A percentile compares a stretch with the other conserved stretches of the same genome.
These are phyloP conservation scores for Yarrowia divulgata DNA, from an alignment of 805 yeast species.

Conservation along the genomic window DNA sequence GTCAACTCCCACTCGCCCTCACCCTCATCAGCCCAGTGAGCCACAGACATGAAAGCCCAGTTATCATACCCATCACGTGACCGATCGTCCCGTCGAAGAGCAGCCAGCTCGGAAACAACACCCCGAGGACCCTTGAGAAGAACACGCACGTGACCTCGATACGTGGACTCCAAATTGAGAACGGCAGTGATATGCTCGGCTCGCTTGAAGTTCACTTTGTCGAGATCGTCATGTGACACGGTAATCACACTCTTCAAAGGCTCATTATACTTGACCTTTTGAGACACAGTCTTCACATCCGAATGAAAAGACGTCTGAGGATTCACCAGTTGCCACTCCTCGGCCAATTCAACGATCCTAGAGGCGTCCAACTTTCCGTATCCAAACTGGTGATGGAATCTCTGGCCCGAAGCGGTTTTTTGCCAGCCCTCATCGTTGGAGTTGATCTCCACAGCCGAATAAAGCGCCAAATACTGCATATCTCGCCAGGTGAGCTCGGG, in stretches of 20 bases:
- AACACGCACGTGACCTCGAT: slow-evolving; percentile 74
- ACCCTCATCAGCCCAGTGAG: slow-evolving; percentile 92
- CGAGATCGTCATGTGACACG: slow-evolving; percentile 59
- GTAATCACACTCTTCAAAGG: slow-evolving; percentile 47
- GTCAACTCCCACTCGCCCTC: slow-evolving; percentile 82
- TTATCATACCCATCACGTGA: slow-evolving; percentile 65
- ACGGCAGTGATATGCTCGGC: slow-evolving; percentile 88
- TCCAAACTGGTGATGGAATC: slow-evolving; percentile 86
- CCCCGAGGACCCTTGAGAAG: slow-evolving; percentile 79
- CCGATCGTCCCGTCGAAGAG: slow-evolving; percentile 65
- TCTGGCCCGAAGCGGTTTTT: slow-evolving; percentile 66
- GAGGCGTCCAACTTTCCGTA: slow-evolving; percentile 91
- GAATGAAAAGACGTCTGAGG: slow-evolving; percentile 86
- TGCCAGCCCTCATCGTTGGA: slow-evolving; percentile 77
- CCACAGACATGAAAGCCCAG: slow-evolving; percentile 98
- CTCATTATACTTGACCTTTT: slow-evolving; percentile 43
- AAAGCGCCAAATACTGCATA: slow-evolving; percentile 80
- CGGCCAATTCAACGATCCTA: slow-evolving; percentile 72
- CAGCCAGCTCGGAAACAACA: slow-evolving; percentile 73
- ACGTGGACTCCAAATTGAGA: slow-evolving; percentile 68
- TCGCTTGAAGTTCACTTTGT: slow-evolving; percentile 65
- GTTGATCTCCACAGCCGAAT: slow-evolving; percentile 72
- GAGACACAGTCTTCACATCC: slow-evolving; percentile 50
- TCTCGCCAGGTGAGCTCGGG: slow-evolving; percentile 96
- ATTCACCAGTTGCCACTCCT: slow-evolving; percentile 80